Evolutionary conservation across 129 eudicot species (phyloP), one percentile per base, ranked within the genome.

Genomic region (Daucus carota): DNA sequence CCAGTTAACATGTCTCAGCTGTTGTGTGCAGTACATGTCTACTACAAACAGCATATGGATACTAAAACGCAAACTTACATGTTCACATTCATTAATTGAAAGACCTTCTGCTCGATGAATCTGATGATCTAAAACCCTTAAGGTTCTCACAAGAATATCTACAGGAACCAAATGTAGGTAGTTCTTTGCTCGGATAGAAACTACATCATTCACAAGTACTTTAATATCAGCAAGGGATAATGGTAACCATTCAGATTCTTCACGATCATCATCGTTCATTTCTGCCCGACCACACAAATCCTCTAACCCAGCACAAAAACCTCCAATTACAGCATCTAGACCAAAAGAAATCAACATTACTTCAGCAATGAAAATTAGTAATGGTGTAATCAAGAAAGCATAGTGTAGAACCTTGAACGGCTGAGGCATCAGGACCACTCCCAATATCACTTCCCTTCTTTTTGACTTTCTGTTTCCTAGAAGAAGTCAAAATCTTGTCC

Each of bases 81-180:
- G 81, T 78, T 86, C 97, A 80, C 89, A 85, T 70, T 91, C 96
- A 84, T 78, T 86, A 78, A 94, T 84, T 17, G 97, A 87, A 75
- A 91, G 83, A 66, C 99, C 99, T 86, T 89, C 97, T 22, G 99
- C 93, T n/a, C 91, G 90, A 80, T 89, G 97, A 76, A 94, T 89
- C 82, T 94, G 99, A 79, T 84, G 89, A 80, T 94, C 97, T 75
- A 94, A 81, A 84, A 91, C 82, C 83, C 83, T 89, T 50, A 94
- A 71, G 34, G 82, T 73, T 86, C 88, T 91, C 73, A 80, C 89
- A 73, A 94, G 92, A 79, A 77, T 83, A 75, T 68, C 89, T 70
- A 79, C 89, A 63, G 99, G 92, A 86, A 85, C 89, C 87, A 89
- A 84, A 72, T 91, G 96, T 17, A 91, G 89, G 46, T 73, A 29